Base-by-base conservation (phyloP, 1,139 yeast genomes). In the Candida sp. region DNA sequence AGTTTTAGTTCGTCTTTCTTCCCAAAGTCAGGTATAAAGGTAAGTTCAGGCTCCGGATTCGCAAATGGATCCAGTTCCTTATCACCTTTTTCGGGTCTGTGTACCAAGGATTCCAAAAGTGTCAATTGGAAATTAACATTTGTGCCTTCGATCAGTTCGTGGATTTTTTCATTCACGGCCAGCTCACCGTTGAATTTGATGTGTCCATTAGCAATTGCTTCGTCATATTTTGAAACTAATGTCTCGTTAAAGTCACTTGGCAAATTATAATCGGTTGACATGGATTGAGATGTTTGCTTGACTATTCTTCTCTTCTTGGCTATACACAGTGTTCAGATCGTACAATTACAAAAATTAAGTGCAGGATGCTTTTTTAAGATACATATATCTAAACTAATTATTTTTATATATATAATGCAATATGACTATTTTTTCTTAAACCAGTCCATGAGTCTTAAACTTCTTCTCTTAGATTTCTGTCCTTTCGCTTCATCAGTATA, bases 21-120 rank as follows among this genome's bases (percentile, higher is more conserved):
- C 2, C 81, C 82, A 51, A 73, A 77, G 40, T 75, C 69, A 6
- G 76, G 77, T 33, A 79, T 56, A 3, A 93, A 75, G 0, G 91
- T 79, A 42, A 91, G 68, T 49, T 80, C 84, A 4, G 88, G 87
- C 51, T 87, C 96, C 0, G 96, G 95, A 12, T 81, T 77, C 40
- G 77, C 77, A 67, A 93, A 93, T 1, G 98, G 98, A 56, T 89
- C 82, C 42, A 61, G 56, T 19, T 68, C 67, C 5, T 58, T 49
- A 43, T 64, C 53, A 23, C 75, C 70, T 37, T 61, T 54, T 40
- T 78, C 81, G 11, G 93, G 90, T 55, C 87, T 81, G 47, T 74
- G 69, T 45, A 70, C 70, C 46, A 86, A 68, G 7, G 82, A 64
- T 35, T 61, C 54, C 35, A 72, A 56, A 22, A 63, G 54, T 1